Evolutionary conservation across 2,329 filamentous ascomycete species (phyloP).

Genomic region (Fusarium sp.): DNA sequence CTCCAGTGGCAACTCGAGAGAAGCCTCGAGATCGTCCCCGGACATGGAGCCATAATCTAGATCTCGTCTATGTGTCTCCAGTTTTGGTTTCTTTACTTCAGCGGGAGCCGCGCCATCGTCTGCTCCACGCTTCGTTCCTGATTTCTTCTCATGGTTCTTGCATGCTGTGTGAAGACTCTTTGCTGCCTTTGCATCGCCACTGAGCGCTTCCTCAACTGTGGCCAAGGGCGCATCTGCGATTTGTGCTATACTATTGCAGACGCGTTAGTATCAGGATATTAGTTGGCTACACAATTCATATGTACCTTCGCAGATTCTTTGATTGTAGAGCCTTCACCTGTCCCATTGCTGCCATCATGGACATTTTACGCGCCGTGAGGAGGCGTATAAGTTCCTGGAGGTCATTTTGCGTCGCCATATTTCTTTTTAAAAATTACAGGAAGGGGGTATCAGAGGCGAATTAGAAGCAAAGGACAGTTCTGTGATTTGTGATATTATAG

Average conservation of each 20-base stretch:
- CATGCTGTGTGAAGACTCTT: constrained; percentile 62
- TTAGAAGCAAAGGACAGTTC: not conserved
- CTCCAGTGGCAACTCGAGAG: constrained; percentile 66
- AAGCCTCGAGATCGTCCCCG: constrained; percentile 68
- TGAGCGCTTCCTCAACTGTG: constrained; percentile 55
- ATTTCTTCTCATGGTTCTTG: constrained; percentile 59
- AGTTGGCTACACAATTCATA: constrained; percentile 41
- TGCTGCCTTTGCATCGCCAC: constrained; percentile 57
- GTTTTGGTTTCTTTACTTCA: constrained; percentile 44
- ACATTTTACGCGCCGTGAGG: constrained; percentile 64
- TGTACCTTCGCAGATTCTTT: constrained; percentile 63
- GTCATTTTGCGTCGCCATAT: constrained; percentile 66
- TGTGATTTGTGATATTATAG: too few species aligned
- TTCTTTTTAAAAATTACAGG: too few species aligned
- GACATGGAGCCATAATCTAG: constrained; percentile 52
- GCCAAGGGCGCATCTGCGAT: constrained; percentile 59
- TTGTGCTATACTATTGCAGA: constrained; percentile 56
- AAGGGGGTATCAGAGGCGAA: not conserved
- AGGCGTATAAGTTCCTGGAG: constrained; percentile 68
- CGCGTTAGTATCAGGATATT: not conserved
- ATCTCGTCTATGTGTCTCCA: constrained; percentile 47
- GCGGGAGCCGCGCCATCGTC: constrained; percentile 20
- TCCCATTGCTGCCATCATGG: constrained; percentile 66
- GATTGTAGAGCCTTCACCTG: constrained; percentile 66
- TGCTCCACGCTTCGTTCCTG: constrained; percentile 43